A percentile compares a stretch with the other conserved stretches of the same genome.
phyloP scores from a whole-genome alignment of 345 rosid genomes.

The Crucihimalaya himalaica region DNA sequence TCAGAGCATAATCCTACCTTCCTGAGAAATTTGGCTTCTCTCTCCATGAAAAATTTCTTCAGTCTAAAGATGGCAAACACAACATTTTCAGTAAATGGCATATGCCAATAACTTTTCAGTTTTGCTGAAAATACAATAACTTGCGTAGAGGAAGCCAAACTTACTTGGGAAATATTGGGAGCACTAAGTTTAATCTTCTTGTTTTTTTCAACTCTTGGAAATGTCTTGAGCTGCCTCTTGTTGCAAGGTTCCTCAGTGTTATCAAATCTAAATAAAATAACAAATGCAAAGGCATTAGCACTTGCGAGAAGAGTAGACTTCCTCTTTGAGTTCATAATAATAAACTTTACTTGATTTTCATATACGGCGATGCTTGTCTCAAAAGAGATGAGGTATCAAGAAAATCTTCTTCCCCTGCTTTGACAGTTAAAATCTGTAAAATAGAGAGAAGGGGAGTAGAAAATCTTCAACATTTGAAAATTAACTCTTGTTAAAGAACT shows the following conservation, averaged over 20 bases:
- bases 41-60: slow-evolving; percentile 39
- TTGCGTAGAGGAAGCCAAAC: slow-evolving; percentile 9
- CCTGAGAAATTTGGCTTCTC: slow-evolving; percentile 31
- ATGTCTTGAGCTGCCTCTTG: slow-evolving; percentile 59
- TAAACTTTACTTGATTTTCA: slow-evolving; percentile 70
- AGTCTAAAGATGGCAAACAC: slow-evolving; percentile 42
- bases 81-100: neutral
- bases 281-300: slow-evolving; percentile 12
- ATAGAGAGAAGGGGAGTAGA: slow-evolving; percentile 2
- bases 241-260: slow-evolving; percentile 55
- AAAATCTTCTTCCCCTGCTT: slow-evolving; percentile 81
- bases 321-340: neutral
- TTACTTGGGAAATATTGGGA: slow-evolving; percentile 51
- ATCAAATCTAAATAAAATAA: slow-evolving; percentile 55
- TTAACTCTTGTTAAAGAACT: slow-evolving; percentile 9
- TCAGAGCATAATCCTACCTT: slow-evolving; percentile 42
- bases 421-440: slow-evolving; percentile 75
- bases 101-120: neutral
- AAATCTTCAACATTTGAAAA: neutral
- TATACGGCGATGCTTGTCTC: slow-evolving; percentile 86
- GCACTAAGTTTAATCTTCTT: slow-evolving; percentile 60
- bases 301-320: slow-evolving; percentile 19
- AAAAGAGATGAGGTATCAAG: slow-evolving; percentile 68
- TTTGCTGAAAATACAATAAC: neutral
- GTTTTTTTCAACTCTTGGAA: slow-evolving; percentile 48